Percentiles rank a stretch among this genome's conserved stretches.
Evolutionary conservation across 805 yeast species (phyloP).

Genomic region (Sporopachydermia quercuum): DNA sequence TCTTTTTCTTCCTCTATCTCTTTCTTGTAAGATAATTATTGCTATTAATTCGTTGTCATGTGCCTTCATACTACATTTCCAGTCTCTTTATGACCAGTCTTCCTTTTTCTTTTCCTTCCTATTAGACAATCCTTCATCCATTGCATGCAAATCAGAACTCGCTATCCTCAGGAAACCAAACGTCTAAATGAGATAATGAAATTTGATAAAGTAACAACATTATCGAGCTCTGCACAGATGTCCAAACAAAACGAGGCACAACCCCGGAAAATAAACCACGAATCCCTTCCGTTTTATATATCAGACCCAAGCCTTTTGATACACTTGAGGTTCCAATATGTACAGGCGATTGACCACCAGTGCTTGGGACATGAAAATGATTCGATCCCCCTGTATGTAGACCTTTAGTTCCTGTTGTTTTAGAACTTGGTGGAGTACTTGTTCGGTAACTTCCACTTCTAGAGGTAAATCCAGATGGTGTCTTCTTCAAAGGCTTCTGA

Average conservation of each 20-base stretch:
- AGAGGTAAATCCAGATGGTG: neutral
- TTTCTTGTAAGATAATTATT: too few relatives aligned
- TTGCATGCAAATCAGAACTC: too few relatives aligned
- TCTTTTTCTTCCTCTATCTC: too few relatives aligned
- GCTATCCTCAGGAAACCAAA: neutral
- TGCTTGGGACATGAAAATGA: slow-evolving; percentile 9
- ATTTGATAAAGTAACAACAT: slow-evolving; percentile 83
- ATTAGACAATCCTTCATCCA: too few relatives aligned
- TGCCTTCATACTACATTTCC: too few relatives aligned
- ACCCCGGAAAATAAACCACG: slow-evolving; percentile 83
- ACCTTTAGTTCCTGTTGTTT: slow-evolving; percentile 9
- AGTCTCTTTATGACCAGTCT: too few relatives aligned
- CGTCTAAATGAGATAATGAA: slow-evolving; percentile 43
- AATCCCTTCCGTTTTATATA: slow-evolving; percentile 63
- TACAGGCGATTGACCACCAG: slow-evolving; percentile 1
- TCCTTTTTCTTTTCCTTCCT: too few relatives aligned
- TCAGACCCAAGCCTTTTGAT: slow-evolving; percentile 31
- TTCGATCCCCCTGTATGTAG: slow-evolving; percentile 1
- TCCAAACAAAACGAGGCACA: slow-evolving; percentile 95
- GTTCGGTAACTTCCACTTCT: slow-evolving; percentile 2
- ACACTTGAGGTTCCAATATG: slow-evolving; percentile 28
- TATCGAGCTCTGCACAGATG: slow-evolving; percentile 85
- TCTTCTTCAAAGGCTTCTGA: slow-evolving; percentile 26
- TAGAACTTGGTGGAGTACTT: slow-evolving; percentile 7
- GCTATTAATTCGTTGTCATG: too few relatives aligned